Base-by-base conservation (phyloP, 2,329 filamentous ascomycete species). In the Botrytis byssoidea region DNA sequence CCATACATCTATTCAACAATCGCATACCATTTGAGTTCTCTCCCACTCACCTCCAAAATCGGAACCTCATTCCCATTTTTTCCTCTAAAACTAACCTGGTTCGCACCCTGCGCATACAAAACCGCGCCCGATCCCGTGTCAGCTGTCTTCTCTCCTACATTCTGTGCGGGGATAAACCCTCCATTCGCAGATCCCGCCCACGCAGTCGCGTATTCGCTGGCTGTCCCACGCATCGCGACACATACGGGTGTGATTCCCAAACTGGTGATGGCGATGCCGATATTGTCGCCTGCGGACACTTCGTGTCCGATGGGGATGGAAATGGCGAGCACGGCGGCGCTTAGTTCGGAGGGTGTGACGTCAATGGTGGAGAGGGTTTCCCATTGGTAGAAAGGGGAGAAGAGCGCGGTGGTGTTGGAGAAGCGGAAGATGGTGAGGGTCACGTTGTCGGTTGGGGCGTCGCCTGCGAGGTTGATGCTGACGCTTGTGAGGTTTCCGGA, bases 351-450 rank as follows among this genome's bases (percentile, higher is more conserved):
- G 2, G 75, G 74, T 7, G 59, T 48, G 16, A 78, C 46, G 22
- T 63, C 63, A 16, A 65, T 65, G 0, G 75, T 75, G 1, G 77
- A 72, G 2, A 79, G 68, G 16, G 77, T 77, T 63, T 78, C 76
- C 76, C 77, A 79, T 16, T 74, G 40, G 37, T 75, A 79, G 37
- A 74, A 74, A 3, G 77, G 74, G 2, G 78, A 77, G 66, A 76
- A 74, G 61, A 78, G 77, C 22, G 76, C 73, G 0, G 71, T 77
- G 35, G 76, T 75, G 57, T 76, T 76, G 29, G 72, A 37, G 67
- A 76, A 79, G 1, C 76, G 75, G 69, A 79, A 79, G 12, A 78
- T 61, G 9, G 76, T 76, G 35, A 77, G 42, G 6, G 73, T 73
- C 6, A 75, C 55, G 25, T 76, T 76, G 18, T 55, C 73, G 18